These are phyloP conservation scores for Mycoemilia scoparia DNA, from an alignment of 192 early-diverging fungal genomes.

Conservation along the genomic window DNA sequence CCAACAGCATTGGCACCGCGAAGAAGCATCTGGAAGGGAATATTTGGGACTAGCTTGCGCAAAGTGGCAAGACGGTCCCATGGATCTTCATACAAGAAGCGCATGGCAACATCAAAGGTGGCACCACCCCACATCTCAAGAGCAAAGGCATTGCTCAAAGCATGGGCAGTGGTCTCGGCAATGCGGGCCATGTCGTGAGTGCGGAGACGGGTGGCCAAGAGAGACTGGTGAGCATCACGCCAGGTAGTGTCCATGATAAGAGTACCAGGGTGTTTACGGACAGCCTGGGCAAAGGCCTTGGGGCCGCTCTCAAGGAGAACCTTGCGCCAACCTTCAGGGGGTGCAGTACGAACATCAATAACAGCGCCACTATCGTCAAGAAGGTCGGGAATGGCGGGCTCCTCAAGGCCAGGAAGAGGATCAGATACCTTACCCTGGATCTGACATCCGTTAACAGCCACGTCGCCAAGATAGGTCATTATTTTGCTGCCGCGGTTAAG, in stretches of 20 bases:
- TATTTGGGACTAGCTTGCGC: slow-evolving; percentile 76
- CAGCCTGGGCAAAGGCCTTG: slow-evolving; percentile 78
- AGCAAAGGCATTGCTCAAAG: slow-evolving; percentile 72
- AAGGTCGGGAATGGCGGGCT: slow-evolving; percentile 46
- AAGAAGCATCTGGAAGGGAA: slow-evolving; percentile 97
- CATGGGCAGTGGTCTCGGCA: slow-evolving; percentile 75
- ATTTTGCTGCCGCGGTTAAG: slow-evolving; percentile 77
- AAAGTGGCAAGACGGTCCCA: slow-evolving; percentile 83
- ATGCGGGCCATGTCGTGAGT: slow-evolving; percentile 86
- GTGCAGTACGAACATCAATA: slow-evolving; percentile 36
- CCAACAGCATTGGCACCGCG: slow-evolving; percentile 96
- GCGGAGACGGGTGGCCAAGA: slow-evolving; percentile 88
- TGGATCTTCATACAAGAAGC: slow-evolving; percentile 91
- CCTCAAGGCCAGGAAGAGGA: slow-evolving; percentile 41
- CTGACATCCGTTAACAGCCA: slow-evolving; percentile 79
- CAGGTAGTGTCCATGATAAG: slow-evolving; percentile 96
- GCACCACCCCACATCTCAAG: slow-evolving; percentile 97
- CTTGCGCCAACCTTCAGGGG: slow-evolving; percentile 72
- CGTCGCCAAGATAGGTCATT: slow-evolving; percentile 74
- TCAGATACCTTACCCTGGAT: slow-evolving; percentile 76
- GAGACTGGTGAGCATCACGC: slow-evolving; percentile 89
- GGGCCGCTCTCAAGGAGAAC: slow-evolving; percentile 71
- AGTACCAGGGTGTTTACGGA: slow-evolving; percentile 67
- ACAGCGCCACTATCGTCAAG: slow-evolving; percentile 20
- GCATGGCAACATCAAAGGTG: slow-evolving; percentile 92